These are phyloP conservation scores for Cordyceps militaris DNA, from an alignment of 2,329 filamentous ascomycete genomes.

Conservation along the genomic window DNA sequence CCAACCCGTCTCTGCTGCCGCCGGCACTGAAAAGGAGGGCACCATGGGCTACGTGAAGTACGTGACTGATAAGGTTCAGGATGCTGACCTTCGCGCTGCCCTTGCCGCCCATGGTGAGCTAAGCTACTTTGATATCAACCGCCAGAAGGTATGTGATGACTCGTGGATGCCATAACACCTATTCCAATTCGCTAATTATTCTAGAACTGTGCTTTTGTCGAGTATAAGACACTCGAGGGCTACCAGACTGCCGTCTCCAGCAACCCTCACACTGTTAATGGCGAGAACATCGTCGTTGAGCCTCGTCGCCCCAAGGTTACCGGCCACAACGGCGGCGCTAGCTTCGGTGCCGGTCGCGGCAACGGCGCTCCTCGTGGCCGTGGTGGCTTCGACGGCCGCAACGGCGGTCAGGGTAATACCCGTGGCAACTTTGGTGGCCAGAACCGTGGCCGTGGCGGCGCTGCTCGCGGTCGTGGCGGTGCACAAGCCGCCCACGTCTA, in stretches of 20 bases:
- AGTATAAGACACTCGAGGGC: conserved; percentile 73
- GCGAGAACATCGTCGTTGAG: conserved; percentile 78
- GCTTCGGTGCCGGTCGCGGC: conserved; percentile 56
- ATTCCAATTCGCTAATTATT: conserved; percentile 16
- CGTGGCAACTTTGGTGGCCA: conserved; percentile 65
- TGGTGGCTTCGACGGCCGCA: conserved; percentile 61
- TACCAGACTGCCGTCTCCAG: conserved; percentile 77
- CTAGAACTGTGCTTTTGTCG: conserved; percentile 94
- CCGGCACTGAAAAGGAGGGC: conserved; percentile 62
- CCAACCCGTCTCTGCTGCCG: conserved; percentile 55
- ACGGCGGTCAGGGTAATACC: conserved; percentile 59
- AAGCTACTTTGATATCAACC: conserved; percentile 69
- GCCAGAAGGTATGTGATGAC: conserved; percentile 62
- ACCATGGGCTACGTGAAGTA: conserved; percentile 92
- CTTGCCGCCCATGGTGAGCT: conserved; percentile 67
- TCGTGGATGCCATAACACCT: not conserved
- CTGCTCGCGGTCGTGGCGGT: conserved; percentile 57
- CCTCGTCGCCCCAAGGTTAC: conserved; percentile 73
- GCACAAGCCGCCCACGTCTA: conserved; percentile 43
- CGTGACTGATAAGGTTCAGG: conserved; percentile 80
- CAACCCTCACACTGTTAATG: conserved; percentile 80
- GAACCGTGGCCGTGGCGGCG: conserved; percentile 58
- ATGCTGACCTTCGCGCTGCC: conserved; percentile 61
- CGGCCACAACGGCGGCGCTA: conserved; percentile 59
- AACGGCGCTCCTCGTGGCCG: conserved; percentile 56